Base-by-base conservation (phyloP, 495 filamentous ascomycete genomes). In the Oidiodendron maius region DNA sequence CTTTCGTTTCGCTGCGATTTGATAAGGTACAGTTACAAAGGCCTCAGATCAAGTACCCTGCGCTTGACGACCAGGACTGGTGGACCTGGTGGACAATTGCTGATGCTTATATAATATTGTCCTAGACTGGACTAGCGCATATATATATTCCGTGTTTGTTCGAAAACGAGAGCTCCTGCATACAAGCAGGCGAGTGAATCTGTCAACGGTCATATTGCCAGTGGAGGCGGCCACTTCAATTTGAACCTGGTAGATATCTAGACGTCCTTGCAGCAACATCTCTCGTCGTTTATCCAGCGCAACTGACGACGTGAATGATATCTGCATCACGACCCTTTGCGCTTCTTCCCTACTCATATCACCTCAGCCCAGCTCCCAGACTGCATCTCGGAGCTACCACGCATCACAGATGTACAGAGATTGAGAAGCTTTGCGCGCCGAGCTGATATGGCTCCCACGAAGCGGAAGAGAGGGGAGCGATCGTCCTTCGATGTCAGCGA, bases 401-500 rank as follows among this genome's bases (percentile, higher is more conserved):
- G 25, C 25, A 23, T 18, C 22, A 50, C 56, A 41, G 42, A 55
- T 59, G 52, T 50, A 17, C 46, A 45, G 22, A 44, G 15, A 44
- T 40, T 52, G 42, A 56, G 4, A 23, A 20, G 25, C 25, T 10
- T 35, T 53, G 20, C 17, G 47, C 30, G 41, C 51, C 18, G 39
- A 42, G 58, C 40, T 20, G 48, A 47, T 20, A 58, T 58, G 50
- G 50, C 55, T 18, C 44, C 55, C 21, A 36, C 20, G n/a, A 77
- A 78, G 66, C 65, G 76, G 51, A 79, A 77, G 67, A 70, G 75
- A 63, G 64, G 64, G 53, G 74, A 76, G 16, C 63, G 64, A 15
- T 17, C 46, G 5, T 60, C 61, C 20, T 61, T 60, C 40, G 76
- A 79, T 30, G 52, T 52, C 47, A 69, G 65, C 40, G 51, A 58